phyloP scores from a whole-genome alignment of 495 filamentous ascomycete genomes.

The Friedmanniomyces endolithicus region DNA sequence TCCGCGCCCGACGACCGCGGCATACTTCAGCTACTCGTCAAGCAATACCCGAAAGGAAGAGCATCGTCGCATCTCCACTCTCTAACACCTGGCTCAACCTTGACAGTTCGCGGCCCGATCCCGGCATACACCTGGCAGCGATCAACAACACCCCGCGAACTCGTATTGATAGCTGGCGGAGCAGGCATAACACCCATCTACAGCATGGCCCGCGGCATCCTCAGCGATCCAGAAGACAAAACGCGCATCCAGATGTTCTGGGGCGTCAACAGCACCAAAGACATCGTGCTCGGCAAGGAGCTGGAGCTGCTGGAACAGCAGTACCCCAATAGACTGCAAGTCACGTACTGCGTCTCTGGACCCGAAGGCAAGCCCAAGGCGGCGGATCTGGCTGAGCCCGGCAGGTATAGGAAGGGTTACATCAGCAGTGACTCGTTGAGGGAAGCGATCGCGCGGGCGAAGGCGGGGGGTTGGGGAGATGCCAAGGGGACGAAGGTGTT shows the following conservation, averaged over 20 bases:
- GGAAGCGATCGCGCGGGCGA: constrained; percentile 32
- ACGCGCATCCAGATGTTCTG: constrained; percentile 40
- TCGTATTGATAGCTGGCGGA: constrained; percentile 43
- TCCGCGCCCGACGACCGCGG: constrained; percentile 27
- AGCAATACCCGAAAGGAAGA: constrained; percentile 52
- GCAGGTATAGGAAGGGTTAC: constrained; percentile 38
- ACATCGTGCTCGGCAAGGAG: constrained; percentile 28
- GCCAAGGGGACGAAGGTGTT: constrained; percentile 44
- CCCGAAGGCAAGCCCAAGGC: constrained; percentile 30
- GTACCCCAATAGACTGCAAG: constrained; percentile 46
- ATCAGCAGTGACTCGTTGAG: constrained; percentile 45
- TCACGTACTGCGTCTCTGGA: constrained; percentile 45
- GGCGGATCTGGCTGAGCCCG: constrained; percentile 5
- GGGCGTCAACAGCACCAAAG: constrained; percentile 21
- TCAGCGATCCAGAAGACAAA: constrained; percentile 37
- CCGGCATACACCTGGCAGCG: constrained; percentile 43
- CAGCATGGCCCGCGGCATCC: constrained; percentile 41
- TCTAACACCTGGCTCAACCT: constrained; percentile 44
- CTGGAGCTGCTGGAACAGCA: constrained; percentile 40
- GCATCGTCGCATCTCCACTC: constrained; percentile 49
- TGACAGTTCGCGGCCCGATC: constrained; percentile 41
- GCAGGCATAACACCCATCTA: constrained; percentile 49
- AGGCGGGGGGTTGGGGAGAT: constrained; percentile 19
- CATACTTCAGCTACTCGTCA: constrained; percentile 39
- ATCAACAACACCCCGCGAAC: constrained; percentile 33